A percentile compares a stretch with the other conserved stretches of the same genome.
phyloP scores from a whole-genome alignment of 495 filamentous ascomycete genomes.

The Copromyces sp. region DNA sequence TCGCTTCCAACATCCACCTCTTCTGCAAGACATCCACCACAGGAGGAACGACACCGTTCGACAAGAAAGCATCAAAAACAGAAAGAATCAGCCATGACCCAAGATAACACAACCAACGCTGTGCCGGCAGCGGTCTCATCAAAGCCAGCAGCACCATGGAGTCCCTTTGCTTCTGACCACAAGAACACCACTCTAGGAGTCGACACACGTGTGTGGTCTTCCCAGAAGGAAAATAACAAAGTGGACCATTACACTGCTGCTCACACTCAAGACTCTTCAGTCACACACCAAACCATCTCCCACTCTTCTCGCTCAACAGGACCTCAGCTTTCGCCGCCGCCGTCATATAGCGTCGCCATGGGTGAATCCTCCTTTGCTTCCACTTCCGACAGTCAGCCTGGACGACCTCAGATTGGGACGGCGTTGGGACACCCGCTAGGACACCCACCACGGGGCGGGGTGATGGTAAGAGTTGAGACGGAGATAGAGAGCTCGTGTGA shows the following conservation, averaged over 20 bases:
- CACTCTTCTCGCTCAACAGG: background rate
- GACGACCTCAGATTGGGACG: background rate
- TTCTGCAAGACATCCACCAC: background rate
- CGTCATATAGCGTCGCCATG: background rate
- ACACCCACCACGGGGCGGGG: background rate
- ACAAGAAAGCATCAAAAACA: background rate
- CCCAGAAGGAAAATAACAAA: background rate
- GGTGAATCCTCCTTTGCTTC: background rate
- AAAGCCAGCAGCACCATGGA: background rate
- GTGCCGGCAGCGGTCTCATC: background rate
- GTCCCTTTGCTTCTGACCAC: background rate
- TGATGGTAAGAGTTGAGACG: slow-evolving; percentile 8
- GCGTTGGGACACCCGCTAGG: background rate
- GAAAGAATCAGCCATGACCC: background rate
- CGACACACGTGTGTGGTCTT: slow-evolving; percentile 5
- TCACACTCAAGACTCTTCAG: background rate
- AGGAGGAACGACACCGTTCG: background rate
- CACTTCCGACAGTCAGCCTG: background rate
- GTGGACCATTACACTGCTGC: background rate
- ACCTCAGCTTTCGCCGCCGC: background rate
- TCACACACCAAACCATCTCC: background rate
- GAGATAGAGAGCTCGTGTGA: background rate
- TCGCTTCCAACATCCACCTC: background rate
- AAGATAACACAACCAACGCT: background rate
- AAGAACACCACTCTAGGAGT: background rate